Evolutionary conservation across 208 protist species (phyloP).

Genomic region (Porcisia hertigi): DNA sequence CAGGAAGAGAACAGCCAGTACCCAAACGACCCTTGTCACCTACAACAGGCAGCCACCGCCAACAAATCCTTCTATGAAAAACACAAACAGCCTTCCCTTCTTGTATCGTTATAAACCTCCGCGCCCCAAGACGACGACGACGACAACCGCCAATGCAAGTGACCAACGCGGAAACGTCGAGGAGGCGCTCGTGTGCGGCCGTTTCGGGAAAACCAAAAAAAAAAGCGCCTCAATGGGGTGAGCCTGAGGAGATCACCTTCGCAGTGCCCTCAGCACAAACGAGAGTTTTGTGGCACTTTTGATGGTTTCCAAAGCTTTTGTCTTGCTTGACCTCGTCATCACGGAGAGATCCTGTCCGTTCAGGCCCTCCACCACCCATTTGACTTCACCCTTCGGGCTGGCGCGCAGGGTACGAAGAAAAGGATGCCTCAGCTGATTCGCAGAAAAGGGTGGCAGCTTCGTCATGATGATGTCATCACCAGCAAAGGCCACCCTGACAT

Average conservation of each 20-base stretch:
- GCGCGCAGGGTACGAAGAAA: slow-evolving; percentile 47
- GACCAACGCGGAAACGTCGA: too few species aligned
- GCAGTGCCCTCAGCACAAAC: slow-evolving; percentile 26
- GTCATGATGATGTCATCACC: slow-evolving; percentile 52
- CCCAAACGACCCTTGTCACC: background rate
- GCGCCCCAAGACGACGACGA: background rate
- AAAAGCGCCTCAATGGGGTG: background rate
- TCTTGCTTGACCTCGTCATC: slow-evolving; percentile 31
- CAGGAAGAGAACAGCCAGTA: background rate
- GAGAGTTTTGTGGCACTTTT: slow-evolving; percentile 38
- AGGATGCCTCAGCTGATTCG: slow-evolving; percentile 29
- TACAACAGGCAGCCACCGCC: too few species aligned
- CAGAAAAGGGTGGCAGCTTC: slow-evolving; percentile 40
- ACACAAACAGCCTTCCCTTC: background rate
- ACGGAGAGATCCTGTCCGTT: slow-evolving; percentile 57
- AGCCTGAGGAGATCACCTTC: background rate
- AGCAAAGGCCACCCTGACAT: slow-evolving; percentile 49
- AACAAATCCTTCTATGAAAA: background rate
- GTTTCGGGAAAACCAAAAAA: too few species aligned
- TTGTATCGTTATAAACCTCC: too few species aligned
- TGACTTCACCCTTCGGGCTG: slow-evolving; percentile 34
- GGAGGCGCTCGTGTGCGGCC: background rate
- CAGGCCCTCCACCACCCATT: slow-evolving; percentile 55
- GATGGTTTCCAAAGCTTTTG: slow-evolving; percentile 44
- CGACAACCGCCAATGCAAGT: background rate